Base-by-base conservation (phyloP, 2,329 filamentous ascomycete species). In the Aspergillus carbonarius region DNA sequence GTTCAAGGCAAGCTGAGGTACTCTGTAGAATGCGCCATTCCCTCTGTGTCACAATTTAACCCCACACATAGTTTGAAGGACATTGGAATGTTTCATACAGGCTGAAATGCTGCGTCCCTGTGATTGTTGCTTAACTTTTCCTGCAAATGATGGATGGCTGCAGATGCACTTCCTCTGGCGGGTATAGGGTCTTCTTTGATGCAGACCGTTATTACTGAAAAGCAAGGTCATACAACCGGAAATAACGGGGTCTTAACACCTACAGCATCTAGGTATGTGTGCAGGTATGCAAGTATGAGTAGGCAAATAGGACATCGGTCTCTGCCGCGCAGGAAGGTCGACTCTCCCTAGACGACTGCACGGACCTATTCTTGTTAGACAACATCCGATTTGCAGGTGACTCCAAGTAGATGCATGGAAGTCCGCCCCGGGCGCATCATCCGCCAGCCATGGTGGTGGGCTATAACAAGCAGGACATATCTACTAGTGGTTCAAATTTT, bases 381-480 rank as follows among this genome's bases (percentile, higher is more conserved):
- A 34, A 18, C 25, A 34, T 54, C 51, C 42, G 51, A 54, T 54
- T 53, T 13, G 51, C 51, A 44, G 39, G 37, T 18, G 18, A 30
- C 32, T n/a, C n/a, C n/a, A 42, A 42, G 39, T 40, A 17, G 37
- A 32, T 32, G 39, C 50, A 53, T 30, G 23, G 35, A 42, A 42
- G 42, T 51, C 52, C 57, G 54, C 57, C 44, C 48, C 37, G 47
- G 40, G 54, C 58, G 46, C 55, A 60, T 54, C 50, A 55, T 59
- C 35, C 46, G 39, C 39, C 37, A 44, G 37, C 49, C 40, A 44
- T 47, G 27, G 18, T 20, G 52, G 47, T 40, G 39, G 48, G 50
- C 50, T 46, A 54, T 57, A 49, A 35, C 42, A 34, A 49, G 50
- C 50, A 54, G 51, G n/a, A 35, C 48, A 30, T 17, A n/a, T n/a